Percentiles rank a stretch among this genome's conserved stretches.
Evolutionary conservation across 495 filamentous ascomycete species (phyloP).

Genomic region (Letharia columbiana): DNA sequence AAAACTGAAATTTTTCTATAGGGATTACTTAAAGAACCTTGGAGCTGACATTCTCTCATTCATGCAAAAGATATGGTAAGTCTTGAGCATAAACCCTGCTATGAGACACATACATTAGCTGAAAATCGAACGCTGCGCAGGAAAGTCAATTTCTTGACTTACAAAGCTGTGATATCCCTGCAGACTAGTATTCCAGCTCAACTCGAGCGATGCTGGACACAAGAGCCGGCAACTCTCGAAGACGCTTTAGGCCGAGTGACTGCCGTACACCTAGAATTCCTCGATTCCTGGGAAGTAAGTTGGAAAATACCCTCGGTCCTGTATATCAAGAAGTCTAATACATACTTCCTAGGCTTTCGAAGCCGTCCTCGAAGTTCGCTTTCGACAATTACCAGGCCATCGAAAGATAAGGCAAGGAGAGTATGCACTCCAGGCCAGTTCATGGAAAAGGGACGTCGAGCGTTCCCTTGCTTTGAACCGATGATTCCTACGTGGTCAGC

Average conservation of each 20-base stretch:
- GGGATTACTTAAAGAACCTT: neutral
- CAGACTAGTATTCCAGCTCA: conserved; percentile 2
- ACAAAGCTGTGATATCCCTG: conserved; percentile 4
- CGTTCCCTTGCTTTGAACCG: neutral
- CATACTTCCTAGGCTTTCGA: conserved; percentile 4
- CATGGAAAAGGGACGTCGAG: neutral
- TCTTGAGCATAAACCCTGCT: no score
- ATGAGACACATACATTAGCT: neutral
- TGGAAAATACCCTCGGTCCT: neutral
- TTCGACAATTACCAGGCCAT: conserved; percentile 8
- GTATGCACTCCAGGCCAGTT: neutral
- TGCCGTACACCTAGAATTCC: neutral
- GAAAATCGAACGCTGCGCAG: neutral
- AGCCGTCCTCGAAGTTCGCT: conserved; percentile 4
- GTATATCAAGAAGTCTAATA: neutral
- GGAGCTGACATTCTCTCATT: conserved; percentile 4
- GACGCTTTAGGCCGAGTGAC: neutral
- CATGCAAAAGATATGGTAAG: conserved; percentile 3
- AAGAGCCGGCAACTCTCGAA: conserved; percentile 4
- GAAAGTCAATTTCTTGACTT: conserved; percentile 11
- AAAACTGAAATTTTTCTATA: neutral
- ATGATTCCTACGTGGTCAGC: conserved; percentile 7
- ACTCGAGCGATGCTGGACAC: neutral
- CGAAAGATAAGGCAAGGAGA: conserved; percentile 3
- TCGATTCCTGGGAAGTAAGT: conserved; percentile 8